Evolutionary conservation across 2,329 filamentous ascomycete species (phyloP).

Genomic region (Colletotrichum musicola): DNA sequence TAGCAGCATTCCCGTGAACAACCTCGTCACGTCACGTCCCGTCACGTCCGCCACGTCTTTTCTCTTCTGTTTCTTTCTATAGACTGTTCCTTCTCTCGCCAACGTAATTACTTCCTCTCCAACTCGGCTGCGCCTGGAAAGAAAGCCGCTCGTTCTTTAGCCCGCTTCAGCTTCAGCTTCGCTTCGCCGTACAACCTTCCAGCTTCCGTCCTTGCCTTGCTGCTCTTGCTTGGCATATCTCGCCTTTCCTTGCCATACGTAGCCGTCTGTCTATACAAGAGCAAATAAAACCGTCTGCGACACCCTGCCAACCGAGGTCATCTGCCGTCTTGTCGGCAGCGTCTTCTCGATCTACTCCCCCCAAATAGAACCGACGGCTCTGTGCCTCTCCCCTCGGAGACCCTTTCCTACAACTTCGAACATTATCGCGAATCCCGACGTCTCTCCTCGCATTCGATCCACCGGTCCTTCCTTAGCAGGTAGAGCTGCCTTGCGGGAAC

Average conservation of each 20-base stretch:
- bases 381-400: constrained; percentile 1
- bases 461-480: constrained; percentile 4
- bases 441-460: constrained; percentile 1
- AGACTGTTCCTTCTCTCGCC: constrained; percentile 26
- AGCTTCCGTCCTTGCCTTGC: constrained; percentile 1
- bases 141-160: constrained; percentile 37
- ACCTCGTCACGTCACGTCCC: constrained; percentile 35
- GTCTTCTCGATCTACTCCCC: not conserved
- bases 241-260: constrained; percentile 15
- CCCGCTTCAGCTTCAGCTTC: constrained; percentile 23
- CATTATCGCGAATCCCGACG: not conserved
- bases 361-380: constrained; percentile 31
- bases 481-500: constrained; percentile 39
- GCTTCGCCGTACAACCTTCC: constrained; percentile 29
- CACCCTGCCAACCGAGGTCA: constrained; percentile 20
- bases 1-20: constrained; percentile 39
- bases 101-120: constrained; percentile 35
- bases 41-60: constrained; percentile 34
- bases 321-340: constrained; percentile 27
- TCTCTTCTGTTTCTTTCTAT: constrained; percentile 37
- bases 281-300: constrained; percentile 20
- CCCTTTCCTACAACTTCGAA: constrained; percentile 12
- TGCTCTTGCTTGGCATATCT: constrained; percentile 6
- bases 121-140: constrained; percentile 35
- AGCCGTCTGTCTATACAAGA: constrained; percentile 23